A percentile compares a stretch with the other conserved stretches of the same genome.
These are phyloP conservation scores for Parietaria judaica DNA, from an alignment of 306 rosid species.

Conservation along the genomic window DNA sequence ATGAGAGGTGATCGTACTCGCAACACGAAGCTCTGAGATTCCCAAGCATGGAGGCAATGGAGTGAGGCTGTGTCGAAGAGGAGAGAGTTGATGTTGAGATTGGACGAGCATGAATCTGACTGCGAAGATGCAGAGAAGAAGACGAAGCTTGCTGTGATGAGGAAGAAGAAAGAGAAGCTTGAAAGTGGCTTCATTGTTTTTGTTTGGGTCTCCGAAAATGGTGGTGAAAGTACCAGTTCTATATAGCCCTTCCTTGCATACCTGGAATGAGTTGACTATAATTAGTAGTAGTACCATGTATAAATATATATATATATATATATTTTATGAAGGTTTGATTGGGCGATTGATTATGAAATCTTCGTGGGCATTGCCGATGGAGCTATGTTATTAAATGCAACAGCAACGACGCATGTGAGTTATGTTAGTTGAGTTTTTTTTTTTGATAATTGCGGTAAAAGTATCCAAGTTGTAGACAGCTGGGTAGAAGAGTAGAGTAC, in stretches of 20 bases:
- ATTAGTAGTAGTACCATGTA: not conserved
- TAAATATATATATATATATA: not conserved
- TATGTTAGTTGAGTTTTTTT: slow-evolving; percentile 5
- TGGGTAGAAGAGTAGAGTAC: too few relatives aligned
- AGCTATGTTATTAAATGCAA: not conserved
- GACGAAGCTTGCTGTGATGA: slow-evolving; percentile 21
- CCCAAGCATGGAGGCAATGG: slow-evolving; percentile 56
- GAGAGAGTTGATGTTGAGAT: slow-evolving; percentile 33
- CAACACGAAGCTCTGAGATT: slow-evolving; percentile 45
- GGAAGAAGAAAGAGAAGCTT: slow-evolving; percentile 22
- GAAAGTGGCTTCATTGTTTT: slow-evolving; percentile 24
- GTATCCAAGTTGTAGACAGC: too few relatives aligned
- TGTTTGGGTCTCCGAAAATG: not conserved
- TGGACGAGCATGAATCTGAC: slow-evolving; percentile 48
- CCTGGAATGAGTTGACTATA: slow-evolving; percentile 19
- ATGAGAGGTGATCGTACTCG: slow-evolving; percentile 34
- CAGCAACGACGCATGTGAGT: slow-evolving; percentile 1
- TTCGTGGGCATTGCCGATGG: not conserved
- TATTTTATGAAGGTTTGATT: not conserved
- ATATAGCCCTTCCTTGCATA: not conserved
- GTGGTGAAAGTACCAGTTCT: slow-evolving; percentile 2
- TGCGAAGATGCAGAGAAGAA: slow-evolving; percentile 37
- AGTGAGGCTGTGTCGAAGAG: slow-evolving; percentile 50
- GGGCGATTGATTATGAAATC: not conserved
- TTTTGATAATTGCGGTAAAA: too few relatives aligned